Conservation (phyloP, 2,329 filamentous ascomycete genomes). For the Ramularia endophylla region DNA sequence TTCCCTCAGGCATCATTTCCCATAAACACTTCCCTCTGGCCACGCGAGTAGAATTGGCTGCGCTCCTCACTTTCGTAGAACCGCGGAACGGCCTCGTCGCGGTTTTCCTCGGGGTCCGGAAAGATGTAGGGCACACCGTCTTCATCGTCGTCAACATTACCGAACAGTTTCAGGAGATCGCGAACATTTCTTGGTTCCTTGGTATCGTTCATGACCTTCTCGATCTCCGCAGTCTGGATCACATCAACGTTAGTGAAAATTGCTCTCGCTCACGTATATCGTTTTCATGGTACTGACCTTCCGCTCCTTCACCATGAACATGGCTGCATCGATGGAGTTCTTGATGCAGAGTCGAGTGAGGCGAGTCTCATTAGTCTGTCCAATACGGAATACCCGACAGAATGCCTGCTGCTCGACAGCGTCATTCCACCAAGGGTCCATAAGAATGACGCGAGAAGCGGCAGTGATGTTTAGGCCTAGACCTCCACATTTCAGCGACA, state of each 20-base stretch:
- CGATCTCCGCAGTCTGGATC: background rate
- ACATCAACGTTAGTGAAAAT: background rate
- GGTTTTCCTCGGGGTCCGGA: conserved; percentile 29
- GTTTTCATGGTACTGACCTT: conserved; percentile 38
- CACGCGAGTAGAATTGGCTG: background rate
- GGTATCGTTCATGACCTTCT: conserved; percentile 36
- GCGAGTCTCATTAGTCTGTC: conserved; percentile 55
- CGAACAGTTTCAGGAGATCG: conserved; percentile 45
- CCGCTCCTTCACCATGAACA: conserved; percentile 50
- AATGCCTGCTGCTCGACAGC: conserved; percentile 39
- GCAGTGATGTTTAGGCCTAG: conserved; percentile 55
- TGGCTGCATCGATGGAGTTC: conserved; percentile 52
- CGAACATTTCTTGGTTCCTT: conserved; percentile 32
- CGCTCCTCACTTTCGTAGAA: background rate
- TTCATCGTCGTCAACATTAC: conserved; percentile 34
- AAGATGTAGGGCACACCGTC: conserved; percentile 39
- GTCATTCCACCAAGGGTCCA: conserved; percentile 55
- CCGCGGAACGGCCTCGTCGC: conserved; percentile 5
- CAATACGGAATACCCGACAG: conserved; percentile 58
- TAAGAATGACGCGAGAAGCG: conserved; percentile 44
- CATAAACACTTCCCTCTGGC: background rate
- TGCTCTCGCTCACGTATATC: conserved; percentile 18
- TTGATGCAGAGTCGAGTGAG: conserved; percentile 53
- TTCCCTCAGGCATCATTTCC: conserved; percentile 1
- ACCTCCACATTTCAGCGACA: conserved; percentile 53